phyloP scores from a whole-genome alignment of 2,329 filamentous ascomycete species.

The Trichoderma asperellum region DNA sequence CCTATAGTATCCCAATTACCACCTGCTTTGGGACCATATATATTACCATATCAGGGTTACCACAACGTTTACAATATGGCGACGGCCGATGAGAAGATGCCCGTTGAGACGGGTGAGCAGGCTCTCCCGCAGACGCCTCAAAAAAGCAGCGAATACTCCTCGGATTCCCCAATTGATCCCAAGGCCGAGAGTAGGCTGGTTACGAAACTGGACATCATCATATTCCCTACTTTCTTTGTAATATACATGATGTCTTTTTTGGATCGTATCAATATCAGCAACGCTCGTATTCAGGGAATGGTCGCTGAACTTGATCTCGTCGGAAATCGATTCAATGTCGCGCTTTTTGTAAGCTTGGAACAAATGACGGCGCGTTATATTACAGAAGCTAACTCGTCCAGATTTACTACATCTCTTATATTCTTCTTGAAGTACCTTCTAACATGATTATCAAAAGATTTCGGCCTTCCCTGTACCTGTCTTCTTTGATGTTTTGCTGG shows the following conservation, averaged over 20 bases:
- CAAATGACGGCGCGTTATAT: not conserved
- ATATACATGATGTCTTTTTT: constrained; percentile 40
- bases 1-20: not conserved
- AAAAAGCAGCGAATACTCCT: not conserved
- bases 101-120: not conserved
- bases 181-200: constrained; percentile 44
- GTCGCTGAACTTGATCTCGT: constrained; percentile 47
- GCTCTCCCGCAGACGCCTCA: not conserved
- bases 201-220: constrained; percentile 47
- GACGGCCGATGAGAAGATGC: not conserved
- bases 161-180: constrained; percentile 37
- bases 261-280: constrained; percentile 52
- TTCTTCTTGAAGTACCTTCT: constrained; percentile 57
- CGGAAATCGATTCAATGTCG: constrained; percentile 50
- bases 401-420: constrained; percentile 48
- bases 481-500: constrained; percentile 60
- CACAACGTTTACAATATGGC: not conserved
- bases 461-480: constrained; percentile 57
- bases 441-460: constrained; percentile 61
- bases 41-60: not conserved
- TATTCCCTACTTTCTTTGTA: constrained; percentile 48
- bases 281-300: constrained; percentile 52
- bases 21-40: not conserved
- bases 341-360: constrained; percentile 40
- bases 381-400: not conserved